phyloP scores from a whole-genome alignment of 768 basidiomycete species.

The Russula sp. region DNA sequence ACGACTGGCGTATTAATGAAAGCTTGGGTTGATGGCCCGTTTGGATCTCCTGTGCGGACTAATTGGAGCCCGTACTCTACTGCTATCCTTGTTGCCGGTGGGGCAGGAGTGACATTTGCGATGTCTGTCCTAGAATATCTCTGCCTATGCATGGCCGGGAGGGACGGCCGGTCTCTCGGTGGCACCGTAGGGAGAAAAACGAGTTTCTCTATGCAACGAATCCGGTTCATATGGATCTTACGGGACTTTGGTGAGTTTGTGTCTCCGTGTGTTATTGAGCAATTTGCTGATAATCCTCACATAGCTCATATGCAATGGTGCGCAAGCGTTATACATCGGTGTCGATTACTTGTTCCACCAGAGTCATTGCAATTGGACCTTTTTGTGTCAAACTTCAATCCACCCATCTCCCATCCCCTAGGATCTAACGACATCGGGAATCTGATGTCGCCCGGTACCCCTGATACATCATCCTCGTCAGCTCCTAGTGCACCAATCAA shows the following conservation, averaged over 20 bases:
- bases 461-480: neutral
- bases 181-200: constrained; percentile 39
- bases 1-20: constrained; percentile 44
- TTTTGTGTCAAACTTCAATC: constrained; percentile 57
- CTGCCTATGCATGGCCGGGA: constrained; percentile 48
- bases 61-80: constrained; percentile 54
- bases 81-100: constrained; percentile 59
- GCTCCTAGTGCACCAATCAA: neutral
- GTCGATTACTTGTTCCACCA: constrained; percentile 45
- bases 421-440: neutral
- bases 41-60: constrained; percentile 54
- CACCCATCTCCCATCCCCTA: neutral
- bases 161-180: constrained; percentile 44
- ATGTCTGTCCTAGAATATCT: constrained; percentile 58
- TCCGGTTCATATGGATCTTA: constrained; percentile 72
- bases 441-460: neutral
- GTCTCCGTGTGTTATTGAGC: neutral
- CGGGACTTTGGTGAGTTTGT: constrained; percentile 59
- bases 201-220: constrained; percentile 40
- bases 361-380: constrained; percentile 56
- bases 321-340: constrained; percentile 55
- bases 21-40: constrained; percentile 60
- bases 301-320: constrained; percentile 74
- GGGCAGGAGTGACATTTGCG: constrained; percentile 71
- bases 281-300: neutral